Conservation (phyloP, 2,329 filamentous ascomycete genomes). For the Ophiocordyceps robertsii region DNA sequence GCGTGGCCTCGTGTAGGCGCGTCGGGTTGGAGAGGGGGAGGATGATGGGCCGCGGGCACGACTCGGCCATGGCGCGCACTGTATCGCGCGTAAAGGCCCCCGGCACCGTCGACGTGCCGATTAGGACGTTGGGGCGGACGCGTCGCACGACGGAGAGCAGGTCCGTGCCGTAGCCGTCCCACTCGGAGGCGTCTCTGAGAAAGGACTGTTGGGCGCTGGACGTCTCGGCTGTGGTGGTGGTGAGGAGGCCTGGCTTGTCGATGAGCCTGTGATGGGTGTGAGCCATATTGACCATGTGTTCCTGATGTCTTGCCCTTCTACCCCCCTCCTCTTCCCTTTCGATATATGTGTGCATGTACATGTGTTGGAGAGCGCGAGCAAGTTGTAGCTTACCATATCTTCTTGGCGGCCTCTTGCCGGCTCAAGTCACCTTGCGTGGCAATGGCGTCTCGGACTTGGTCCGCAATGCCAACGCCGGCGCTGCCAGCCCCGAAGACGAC, state of each 20-base stretch:
- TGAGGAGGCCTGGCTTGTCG: slow-evolving; percentile 67
- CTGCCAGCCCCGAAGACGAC: slow-evolving; percentile 71
- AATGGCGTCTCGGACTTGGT: slow-evolving; percentile 72
- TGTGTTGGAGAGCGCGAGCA: background rate
- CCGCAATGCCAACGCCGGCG: slow-evolving; percentile 74
- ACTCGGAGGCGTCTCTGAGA: slow-evolving; percentile 50
- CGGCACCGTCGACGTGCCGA: slow-evolving; percentile 72
- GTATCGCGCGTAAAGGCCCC: slow-evolving; percentile 63
- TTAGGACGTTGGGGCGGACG: slow-evolving; percentile 67
- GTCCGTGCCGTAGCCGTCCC: slow-evolving; percentile 40
- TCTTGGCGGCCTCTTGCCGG: slow-evolving; percentile 61
- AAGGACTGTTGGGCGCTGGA: slow-evolving; percentile 56
- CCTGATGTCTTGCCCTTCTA: background rate
- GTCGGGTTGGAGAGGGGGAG: slow-evolving; percentile 82
- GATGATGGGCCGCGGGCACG: slow-evolving; percentile 60
- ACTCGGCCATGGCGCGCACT: slow-evolving; percentile 60
- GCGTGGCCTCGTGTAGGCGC: slow-evolving; percentile 67
- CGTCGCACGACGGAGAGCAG: slow-evolving; percentile 55
- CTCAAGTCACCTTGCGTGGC: slow-evolving; percentile 50
- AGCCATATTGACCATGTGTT: background rate
- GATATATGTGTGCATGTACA: no score
- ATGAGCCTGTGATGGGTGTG: slow-evolving; percentile 44
- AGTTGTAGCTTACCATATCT: slow-evolving; percentile 55
- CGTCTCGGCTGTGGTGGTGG: slow-evolving; percentile 46
- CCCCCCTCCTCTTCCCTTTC: no score